phyloP scores from a whole-genome alignment of 1,284 basidiomycete species.

The Xerocomus minutiporus region DNA sequence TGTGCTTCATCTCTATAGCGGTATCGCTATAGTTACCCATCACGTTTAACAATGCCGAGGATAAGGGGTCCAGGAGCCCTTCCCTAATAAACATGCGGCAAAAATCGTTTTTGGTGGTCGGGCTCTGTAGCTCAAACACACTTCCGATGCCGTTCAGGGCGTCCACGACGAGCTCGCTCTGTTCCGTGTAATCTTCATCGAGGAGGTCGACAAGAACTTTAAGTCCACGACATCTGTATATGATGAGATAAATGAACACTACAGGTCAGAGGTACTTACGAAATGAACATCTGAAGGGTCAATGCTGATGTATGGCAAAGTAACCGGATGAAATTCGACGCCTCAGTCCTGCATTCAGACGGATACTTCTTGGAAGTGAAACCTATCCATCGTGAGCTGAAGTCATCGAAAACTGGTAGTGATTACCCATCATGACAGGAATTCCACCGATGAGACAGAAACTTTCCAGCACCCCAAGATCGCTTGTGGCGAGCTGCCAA shows the following conservation, averaged over 20 bases:
- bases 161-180: slow-evolving; percentile 87
- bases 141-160: slow-evolving; percentile 92
- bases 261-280: slow-evolving; percentile 49
- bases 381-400: slow-evolving; percentile 37
- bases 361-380: slow-evolving; percentile 95
- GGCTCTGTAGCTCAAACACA: slow-evolving; percentile 92
- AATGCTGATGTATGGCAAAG: slow-evolving; percentile 90
- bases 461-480: slow-evolving; percentile 86
- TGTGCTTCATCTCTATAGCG: slow-evolving; percentile 73
- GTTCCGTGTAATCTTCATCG: slow-evolving; percentile 91
- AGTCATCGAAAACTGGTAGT: background rate
- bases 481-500: slow-evolving; percentile 76
- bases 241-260: slow-evolving; percentile 3
- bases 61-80: slow-evolving; percentile 89
- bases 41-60: slow-evolving; percentile 84
- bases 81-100: slow-evolving; percentile 98
- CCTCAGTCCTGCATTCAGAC: slow-evolving; percentile 90
- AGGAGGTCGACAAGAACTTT: slow-evolving; percentile 93
- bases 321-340: slow-evolving; percentile 90
- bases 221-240: slow-evolving; percentile 81
- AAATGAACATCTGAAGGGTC: slow-evolving; percentile 97
- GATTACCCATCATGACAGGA: slow-evolving; percentile 84
- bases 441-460: slow-evolving; percentile 94
- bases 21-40: slow-evolving; percentile 70
- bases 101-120: slow-evolving; percentile 96